Percentiles rank a stretch among this genome's conserved stretches.
phyloP scores from a whole-genome alignment of 768 basidiomycete genomes.

The Mycena belliarum region DNA sequence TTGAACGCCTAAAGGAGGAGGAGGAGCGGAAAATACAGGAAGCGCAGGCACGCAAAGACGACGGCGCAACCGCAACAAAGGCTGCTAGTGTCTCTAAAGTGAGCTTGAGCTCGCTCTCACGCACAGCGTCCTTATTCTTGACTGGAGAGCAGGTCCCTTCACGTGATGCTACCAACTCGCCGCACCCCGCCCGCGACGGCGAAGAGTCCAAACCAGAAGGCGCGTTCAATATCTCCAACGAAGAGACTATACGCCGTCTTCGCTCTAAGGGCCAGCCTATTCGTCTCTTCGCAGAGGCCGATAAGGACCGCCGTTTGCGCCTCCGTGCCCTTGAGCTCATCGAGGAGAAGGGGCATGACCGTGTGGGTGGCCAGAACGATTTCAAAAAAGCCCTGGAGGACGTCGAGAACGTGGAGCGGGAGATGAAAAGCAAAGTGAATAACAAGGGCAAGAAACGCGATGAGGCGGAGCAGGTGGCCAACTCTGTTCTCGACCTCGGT shows the following conservation, averaged over 20 bases:
- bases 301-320: conserved; percentile 89
- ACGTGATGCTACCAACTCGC: conserved; percentile 43
- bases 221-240: conserved; percentile 89
- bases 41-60: conserved; percentile 38
- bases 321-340: conserved; percentile 93
- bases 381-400: conserved; percentile 90
- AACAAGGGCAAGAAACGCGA: conserved; percentile 66
- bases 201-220: conserved; percentile 50
- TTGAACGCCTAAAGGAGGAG: conserved; percentile 69
- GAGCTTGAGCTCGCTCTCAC: conserved; percentile 29
- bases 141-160: conserved; percentile 52
- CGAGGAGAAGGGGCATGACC: conserved; percentile 83
- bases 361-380: conserved; percentile 88
- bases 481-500: conserved; percentile 71
- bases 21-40: conserved; percentile 29
- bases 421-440: conserved; percentile 54
- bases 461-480: conserved; percentile 51
- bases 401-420: conserved; percentile 76
- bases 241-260: conserved; percentile 87
- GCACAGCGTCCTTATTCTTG: conserved; percentile 33
- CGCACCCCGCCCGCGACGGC: conserved; percentile 37
- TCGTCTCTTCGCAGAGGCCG: conserved; percentile 90
- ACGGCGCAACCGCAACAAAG: conserved; percentile 32
- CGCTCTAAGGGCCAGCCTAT: conserved; percentile 93
- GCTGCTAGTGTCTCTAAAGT: conserved; percentile 55